phyloP scores from a whole-genome alignment of 441 rosid species.

The Viola pubescens region DNA sequence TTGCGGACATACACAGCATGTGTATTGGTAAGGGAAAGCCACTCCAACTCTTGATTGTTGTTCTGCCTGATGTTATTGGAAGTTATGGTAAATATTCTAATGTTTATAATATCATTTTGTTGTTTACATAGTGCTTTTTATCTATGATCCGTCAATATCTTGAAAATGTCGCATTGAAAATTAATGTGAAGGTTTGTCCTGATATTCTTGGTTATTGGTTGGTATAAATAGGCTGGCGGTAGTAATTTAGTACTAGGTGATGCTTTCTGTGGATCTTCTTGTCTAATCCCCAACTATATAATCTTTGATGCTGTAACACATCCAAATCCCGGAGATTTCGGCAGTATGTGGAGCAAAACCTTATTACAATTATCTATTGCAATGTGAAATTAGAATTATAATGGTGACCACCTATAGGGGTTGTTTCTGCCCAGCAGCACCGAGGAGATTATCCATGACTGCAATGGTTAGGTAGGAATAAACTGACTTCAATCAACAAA shows the following conservation, averaged over 20 bases:
- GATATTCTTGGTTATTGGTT: neutral
- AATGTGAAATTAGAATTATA: neutral
- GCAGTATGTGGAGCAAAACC: neutral
- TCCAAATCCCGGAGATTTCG: neutral
- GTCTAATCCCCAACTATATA: conserved; percentile 6
- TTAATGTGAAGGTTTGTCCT: neutral
- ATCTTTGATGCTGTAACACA: conserved; percentile 5
- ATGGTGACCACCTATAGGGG: neutral
- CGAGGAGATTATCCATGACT: conserved; percentile 4
- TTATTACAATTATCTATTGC: neutral
- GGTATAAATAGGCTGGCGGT: neutral
- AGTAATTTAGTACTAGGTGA: neutral
- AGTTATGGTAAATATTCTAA: neutral
- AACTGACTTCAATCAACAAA: neutral
- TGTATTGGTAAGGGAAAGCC: neutral
- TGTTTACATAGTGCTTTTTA: neutral
- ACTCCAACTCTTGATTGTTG: neutral
- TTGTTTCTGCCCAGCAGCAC: conserved; percentile 1
- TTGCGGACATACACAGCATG: neutral
- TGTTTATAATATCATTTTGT: neutral
- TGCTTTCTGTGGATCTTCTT: too few species aligned
- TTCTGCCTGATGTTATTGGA: neutral
- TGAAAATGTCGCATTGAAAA: conserved; percentile 1
- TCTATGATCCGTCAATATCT: too few species aligned
- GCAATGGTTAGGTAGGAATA: neutral